Percentiles rank a stretch among this genome's conserved stretches.
These are phyloP conservation scores for Colletotrichum sp. DNA, from an alignment of 2,329 filamentous ascomycete species.

Conservation along the genomic window DNA sequence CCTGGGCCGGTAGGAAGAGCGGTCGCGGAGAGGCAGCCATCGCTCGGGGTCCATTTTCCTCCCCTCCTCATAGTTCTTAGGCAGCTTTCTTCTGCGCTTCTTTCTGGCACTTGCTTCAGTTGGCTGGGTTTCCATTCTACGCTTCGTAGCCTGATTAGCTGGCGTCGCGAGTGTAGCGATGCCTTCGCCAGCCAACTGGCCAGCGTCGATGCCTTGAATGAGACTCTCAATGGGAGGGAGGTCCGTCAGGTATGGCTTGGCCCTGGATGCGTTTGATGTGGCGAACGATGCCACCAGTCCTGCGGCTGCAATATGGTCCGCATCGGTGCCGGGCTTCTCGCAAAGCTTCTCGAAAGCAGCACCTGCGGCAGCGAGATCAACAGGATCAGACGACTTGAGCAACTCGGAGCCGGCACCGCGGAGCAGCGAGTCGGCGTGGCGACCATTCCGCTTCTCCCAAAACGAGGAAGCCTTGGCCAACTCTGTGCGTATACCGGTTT, in stretches of 20 bases:
- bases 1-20: constrained; percentile 87
- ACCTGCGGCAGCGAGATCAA: constrained; percentile 73
- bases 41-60: constrained; percentile 89
- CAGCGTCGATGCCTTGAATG: constrained; percentile 63
- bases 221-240: constrained; percentile 69
- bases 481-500: constrained; percentile 72
- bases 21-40: constrained; percentile 90
- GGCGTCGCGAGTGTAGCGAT: constrained; percentile 56
- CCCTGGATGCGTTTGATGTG: constrained; percentile 60
- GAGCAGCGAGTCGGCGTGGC: constrained; percentile 66
- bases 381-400: constrained; percentile 72
- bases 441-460: constrained; percentile 69
- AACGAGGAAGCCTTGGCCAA: constrained; percentile 80
- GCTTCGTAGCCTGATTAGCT: constrained; percentile 51
- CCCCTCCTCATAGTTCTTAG: constrained; percentile 75
- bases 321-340: constrained; percentile 62
- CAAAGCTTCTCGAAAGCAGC: constrained; percentile 81
- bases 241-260: constrained; percentile 57
- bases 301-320: constrained; percentile 74
- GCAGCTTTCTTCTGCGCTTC: constrained; percentile 67
- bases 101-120: constrained; percentile 35
- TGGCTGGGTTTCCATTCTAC: constrained; percentile 34
- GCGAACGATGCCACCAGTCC: constrained; percentile 87
- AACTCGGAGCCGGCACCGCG: constrained; percentile 84
- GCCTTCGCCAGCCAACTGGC: constrained; percentile 68